Percentiles rank a stretch among this genome's conserved stretches.
phyloP scores from a whole-genome alignment of 2,329 filamentous ascomycete genomes.

The Colletotrichum tropicicola region DNA sequence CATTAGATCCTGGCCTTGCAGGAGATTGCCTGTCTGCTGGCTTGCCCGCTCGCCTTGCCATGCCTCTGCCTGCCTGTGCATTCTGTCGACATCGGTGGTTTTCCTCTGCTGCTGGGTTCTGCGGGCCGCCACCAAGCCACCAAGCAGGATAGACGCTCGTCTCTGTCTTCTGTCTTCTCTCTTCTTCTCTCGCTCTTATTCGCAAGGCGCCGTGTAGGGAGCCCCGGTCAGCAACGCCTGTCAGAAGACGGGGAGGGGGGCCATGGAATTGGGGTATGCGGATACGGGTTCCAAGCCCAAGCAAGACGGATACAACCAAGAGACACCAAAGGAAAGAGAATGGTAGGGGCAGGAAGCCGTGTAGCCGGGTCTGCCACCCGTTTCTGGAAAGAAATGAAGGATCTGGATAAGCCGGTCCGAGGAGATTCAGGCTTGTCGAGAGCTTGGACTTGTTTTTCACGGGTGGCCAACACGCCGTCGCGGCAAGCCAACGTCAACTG shows the following conservation, averaged over 20 bases:
- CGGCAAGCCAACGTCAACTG: slow-evolving; percentile 19
- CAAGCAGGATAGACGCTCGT: not conserved
- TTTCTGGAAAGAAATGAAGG: slow-evolving; percentile 18
- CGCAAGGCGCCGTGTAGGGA: not conserved
- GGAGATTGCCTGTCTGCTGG: not conserved
- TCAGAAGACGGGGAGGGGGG: not conserved
- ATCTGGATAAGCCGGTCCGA: slow-evolving; percentile 21
- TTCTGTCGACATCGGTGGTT: slow-evolving; percentile 12
- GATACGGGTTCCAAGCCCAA: not conserved
- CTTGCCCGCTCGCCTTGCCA: not conserved
- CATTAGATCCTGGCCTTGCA: slow-evolving; percentile 2
- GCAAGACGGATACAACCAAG: not conserved
- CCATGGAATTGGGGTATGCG: not conserved
- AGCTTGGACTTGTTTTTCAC: not conserved
- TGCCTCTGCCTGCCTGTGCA: not conserved
- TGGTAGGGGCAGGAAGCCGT: slow-evolving; percentile 5
- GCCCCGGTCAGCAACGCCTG: slow-evolving; percentile 12
- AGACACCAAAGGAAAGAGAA: not conserved
- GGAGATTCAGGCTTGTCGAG: not conserved
- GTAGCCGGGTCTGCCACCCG: slow-evolving; percentile 5
- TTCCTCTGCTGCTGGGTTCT: not conserved
- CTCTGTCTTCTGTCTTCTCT: not conserved
- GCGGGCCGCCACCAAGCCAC: not conserved
- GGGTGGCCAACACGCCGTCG: not conserved
- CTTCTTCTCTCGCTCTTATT: not conserved